Percentiles rank a stretch among this genome's conserved stretches.
phyloP scores from a whole-genome alignment of 176 grass and related monocot genomes.

The Oryza rufipogon region DNA sequence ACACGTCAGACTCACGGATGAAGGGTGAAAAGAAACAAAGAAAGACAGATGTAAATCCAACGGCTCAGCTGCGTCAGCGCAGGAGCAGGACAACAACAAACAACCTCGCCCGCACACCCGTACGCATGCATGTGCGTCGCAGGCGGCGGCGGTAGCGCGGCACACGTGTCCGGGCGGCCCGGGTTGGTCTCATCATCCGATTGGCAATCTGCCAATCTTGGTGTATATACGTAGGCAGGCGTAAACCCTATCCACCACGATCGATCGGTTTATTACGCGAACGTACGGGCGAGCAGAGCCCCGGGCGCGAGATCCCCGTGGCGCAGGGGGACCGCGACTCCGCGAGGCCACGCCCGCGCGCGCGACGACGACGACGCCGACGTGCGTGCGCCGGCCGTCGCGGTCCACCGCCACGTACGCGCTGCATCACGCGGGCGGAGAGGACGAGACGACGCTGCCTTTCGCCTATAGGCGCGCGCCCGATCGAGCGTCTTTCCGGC shows the following conservation, averaged over 20 bases:
- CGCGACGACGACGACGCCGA: neutral
- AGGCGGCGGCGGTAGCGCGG: neutral
- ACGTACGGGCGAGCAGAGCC: no score
- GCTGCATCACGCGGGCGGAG: neutral
- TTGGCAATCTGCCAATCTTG: neutral
- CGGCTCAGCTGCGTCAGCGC: no score
- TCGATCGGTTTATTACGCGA: neutral
- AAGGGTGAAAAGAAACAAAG: no score
- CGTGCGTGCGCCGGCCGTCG: neutral
- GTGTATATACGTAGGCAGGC: no score
- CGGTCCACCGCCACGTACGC: neutral
- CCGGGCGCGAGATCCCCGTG: neutral
- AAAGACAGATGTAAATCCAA: neutral
- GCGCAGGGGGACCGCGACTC: neutral
- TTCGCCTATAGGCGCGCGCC: neutral
- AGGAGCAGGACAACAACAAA: no score
- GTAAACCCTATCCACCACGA: neutral
- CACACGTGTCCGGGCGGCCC: no score
- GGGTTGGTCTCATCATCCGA: neutral
- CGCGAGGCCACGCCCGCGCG: no score
- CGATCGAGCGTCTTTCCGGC: neutral
- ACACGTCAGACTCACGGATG: neutral
- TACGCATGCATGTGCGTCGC: neutral
- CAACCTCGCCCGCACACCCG: no score
- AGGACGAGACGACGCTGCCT: neutral